phyloP scores from a whole-genome alignment of 352 stramenopile species.

The Albugo laibachii region DNA sequence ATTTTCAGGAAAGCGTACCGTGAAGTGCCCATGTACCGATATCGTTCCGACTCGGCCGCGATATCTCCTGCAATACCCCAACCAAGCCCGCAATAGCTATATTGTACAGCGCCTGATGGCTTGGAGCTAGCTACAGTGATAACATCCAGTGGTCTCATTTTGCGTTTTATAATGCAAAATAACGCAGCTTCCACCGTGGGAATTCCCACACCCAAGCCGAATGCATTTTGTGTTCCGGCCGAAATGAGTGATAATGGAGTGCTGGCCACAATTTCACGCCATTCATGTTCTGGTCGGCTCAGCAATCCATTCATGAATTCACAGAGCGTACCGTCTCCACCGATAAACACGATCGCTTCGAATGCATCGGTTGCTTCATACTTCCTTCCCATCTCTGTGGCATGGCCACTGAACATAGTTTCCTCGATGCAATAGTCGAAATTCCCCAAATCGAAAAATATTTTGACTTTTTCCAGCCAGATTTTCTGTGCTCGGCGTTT shows the following conservation, averaged over 20 bases:
- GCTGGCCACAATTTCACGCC: slow-evolving; percentile 58
- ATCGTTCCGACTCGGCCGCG: slow-evolving; percentile 51
- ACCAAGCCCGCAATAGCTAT: slow-evolving; percentile 65
- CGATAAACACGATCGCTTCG: slow-evolving; percentile 60
- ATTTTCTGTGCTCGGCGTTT: slow-evolving; percentile 38
- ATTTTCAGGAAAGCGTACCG: slow-evolving; percentile 63
- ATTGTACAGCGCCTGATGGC: slow-evolving; percentile 44
- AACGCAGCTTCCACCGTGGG: slow-evolving; percentile 39
- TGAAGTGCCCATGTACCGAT: slow-evolving; percentile 53
- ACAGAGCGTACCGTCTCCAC: slow-evolving; percentile 50
- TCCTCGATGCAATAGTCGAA: slow-evolving; percentile 61
- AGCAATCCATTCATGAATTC: slow-evolving; percentile 73
- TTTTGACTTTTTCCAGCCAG: slow-evolving; percentile 49
- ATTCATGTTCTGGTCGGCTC: slow-evolving; percentile 47
- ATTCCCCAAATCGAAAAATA: slow-evolving; percentile 56
- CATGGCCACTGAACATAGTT: slow-evolving; percentile 48
- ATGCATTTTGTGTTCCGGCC: slow-evolving; percentile 65
- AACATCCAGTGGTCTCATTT: slow-evolving; percentile 59
- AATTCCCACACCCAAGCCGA: slow-evolving; percentile 46
- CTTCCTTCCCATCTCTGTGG: slow-evolving; percentile 44
- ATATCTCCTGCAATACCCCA: slow-evolving; percentile 63
- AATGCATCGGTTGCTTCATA: slow-evolving; percentile 34
- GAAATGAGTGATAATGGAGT: slow-evolving; percentile 68
- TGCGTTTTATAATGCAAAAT: slow-evolving; percentile 71
- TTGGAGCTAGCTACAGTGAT: slow-evolving; percentile 36